A percentile compares a stretch with the other conserved stretches of the same genome.
Evolutionary conservation across 202 grass and related monocot genomes (phyloP).

Genomic region (Panicum hallii): DNA sequence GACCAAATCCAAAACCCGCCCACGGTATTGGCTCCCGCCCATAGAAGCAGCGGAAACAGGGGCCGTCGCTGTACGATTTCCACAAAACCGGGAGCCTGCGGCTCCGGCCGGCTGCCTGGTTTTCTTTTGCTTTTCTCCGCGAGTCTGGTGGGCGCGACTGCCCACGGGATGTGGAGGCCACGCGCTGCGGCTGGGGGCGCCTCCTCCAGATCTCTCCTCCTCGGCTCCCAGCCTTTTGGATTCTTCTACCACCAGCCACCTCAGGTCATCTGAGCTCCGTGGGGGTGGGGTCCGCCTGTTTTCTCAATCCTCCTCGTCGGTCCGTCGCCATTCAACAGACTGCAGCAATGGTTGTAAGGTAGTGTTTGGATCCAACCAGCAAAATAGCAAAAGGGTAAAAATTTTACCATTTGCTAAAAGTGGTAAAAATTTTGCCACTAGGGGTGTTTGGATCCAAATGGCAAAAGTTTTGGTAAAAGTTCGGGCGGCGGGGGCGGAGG

Average conservation of each 20-base stretch:
- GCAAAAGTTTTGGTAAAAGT: too few relatives aligned
- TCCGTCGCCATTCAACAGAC: too few relatives aligned
- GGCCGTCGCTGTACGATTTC: conserved; percentile 44
- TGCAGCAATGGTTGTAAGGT: too few relatives aligned
- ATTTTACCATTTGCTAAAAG: too few relatives aligned
- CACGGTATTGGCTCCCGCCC: conserved; percentile 40
- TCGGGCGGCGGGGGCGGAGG: too few relatives aligned
- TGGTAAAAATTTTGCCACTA: too few relatives aligned
- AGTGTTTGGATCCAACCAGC: too few relatives aligned
- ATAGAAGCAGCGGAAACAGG: conserved; percentile 38
- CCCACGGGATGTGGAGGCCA: conserved; percentile 37
- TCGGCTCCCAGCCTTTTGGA: too few relatives aligned
- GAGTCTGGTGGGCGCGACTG: neutral
- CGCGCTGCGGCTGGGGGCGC: conserved; percentile 10
- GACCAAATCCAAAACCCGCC: conserved; percentile 31
- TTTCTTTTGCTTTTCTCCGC: neutral
- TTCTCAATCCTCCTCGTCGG: neutral
- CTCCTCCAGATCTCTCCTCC: too few relatives aligned
- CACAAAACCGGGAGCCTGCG: conserved; percentile 48
- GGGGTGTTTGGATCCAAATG: too few relatives aligned
- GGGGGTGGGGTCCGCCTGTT: neutral
- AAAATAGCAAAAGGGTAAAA: too few relatives aligned
- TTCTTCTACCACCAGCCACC: neutral
- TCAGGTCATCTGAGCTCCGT: neutral
- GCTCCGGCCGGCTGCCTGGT: too few relatives aligned